A percentile compares a stretch with the other conserved stretches of the same genome.
phyloP scores from a whole-genome alignment of 164 flowering plant species.

The Litsea cubeba region DNA sequence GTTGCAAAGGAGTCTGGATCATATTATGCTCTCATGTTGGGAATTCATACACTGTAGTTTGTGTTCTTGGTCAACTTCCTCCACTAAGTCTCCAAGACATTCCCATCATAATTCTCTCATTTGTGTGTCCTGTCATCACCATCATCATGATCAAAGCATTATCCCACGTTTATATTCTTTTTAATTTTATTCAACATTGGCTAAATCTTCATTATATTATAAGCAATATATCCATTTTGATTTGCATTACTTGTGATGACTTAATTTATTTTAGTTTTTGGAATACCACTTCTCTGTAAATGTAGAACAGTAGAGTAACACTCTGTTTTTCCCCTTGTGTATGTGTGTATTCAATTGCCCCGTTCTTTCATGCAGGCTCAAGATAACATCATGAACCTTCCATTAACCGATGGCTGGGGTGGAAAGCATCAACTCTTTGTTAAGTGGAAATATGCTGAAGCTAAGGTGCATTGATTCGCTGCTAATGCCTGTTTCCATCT shows the following conservation, averaged over 20 bases:
- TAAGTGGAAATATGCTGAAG: conserved; percentile 85
- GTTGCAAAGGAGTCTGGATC: not conserved
- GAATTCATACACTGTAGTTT: not conserved
- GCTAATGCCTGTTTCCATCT: not conserved
- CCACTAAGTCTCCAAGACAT: too few relatives aligned
- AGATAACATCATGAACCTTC: conserved; percentile 74
- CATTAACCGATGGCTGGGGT: conserved; percentile 85
- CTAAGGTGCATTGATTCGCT: conserved; percentile 54
- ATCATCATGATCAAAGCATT: too few relatives aligned
- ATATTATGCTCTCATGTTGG: not conserved
- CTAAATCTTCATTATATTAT: too few relatives aligned
- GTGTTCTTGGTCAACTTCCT: not conserved
- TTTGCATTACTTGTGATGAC: not conserved
- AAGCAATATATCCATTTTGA: not conserved
- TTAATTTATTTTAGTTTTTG: not conserved
- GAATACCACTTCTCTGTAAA: conserved; percentile 1
- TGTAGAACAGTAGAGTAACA: not conserved
- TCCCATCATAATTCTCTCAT: too few relatives aligned
- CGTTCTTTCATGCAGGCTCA: conserved; percentile 49
- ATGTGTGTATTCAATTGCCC: not conserved
- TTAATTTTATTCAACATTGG: too few relatives aligned
- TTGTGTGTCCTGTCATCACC: too few relatives aligned
- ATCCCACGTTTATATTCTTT: too few relatives aligned
- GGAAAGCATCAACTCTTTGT: conserved; percentile 75
- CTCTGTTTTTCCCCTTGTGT: not conserved